These are phyloP conservation scores for Neurospora sp. DNA, from an alignment of 495 filamentous ascomycete genomes.

Conservation along the genomic window DNA sequence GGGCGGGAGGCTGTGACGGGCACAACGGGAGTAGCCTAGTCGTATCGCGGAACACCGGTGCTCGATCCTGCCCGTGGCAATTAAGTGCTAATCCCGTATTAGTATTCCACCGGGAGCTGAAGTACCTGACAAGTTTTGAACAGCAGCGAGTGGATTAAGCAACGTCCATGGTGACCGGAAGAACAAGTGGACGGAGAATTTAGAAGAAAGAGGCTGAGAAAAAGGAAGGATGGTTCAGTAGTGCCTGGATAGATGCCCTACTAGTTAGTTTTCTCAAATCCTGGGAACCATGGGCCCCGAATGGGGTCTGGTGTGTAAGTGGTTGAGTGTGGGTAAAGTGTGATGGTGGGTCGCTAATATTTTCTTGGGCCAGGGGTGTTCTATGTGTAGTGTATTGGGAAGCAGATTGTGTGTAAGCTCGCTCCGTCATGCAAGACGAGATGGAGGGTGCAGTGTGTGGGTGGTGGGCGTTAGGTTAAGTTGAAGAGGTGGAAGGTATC, in stretches of 20 bases:
- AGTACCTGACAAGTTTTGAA: neutral
- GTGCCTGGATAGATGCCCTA: neutral
- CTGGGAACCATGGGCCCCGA: neutral
- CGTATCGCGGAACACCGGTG: slow-evolving; percentile 4
- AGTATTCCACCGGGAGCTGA: slow-evolving; percentile 7
- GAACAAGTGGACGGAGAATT: slow-evolving; percentile 1
- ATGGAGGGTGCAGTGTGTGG: neutral
- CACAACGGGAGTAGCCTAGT: slow-evolving; percentile 15
- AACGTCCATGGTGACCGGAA: slow-evolving; percentile 5
- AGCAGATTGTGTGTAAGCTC: neutral
- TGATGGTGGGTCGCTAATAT: neutral
- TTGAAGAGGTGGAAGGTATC: neutral
- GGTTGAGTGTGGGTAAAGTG: neutral
- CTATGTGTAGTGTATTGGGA: neutral
- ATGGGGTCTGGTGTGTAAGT: neutral
- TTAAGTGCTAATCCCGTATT: slow-evolving; percentile 11
- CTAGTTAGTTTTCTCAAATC: neutral
- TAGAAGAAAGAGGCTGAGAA: neutral
- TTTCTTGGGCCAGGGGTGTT: neutral
- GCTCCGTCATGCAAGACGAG: neutral
- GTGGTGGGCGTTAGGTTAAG: neutral
- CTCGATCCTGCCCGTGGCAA: slow-evolving; percentile 7
- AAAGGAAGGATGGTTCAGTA: neutral
- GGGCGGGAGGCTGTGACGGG: slow-evolving; percentile 8
- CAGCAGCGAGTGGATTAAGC: neutral